Conservation (phyloP, 306 rosid genomes). For the Begonia masoniana region DNA sequence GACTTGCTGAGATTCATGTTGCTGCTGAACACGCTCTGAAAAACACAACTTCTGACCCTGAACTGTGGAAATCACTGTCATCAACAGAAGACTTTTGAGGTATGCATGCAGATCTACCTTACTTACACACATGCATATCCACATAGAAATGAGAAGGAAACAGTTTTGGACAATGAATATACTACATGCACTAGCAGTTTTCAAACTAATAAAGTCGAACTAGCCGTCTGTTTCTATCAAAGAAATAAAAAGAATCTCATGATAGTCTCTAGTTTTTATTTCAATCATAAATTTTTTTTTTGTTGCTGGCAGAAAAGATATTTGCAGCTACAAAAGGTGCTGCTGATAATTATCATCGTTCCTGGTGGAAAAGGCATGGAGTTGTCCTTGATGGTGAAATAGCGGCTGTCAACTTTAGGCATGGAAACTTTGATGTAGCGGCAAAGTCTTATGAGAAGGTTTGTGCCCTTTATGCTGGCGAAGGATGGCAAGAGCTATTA, state of each 20-base stretch:
- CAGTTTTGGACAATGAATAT: not conserved
- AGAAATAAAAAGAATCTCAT: no score
- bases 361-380: slow-evolving; percentile 99
- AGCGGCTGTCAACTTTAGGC: slow-evolving; percentile 75
- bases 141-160: slow-evolving; percentile 1
- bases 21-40: slow-evolving; percentile 89
- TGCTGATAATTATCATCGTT: slow-evolving; percentile 76
- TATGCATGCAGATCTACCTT: slow-evolving; percentile 19
- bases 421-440: slow-evolving; percentile 79
- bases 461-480: slow-evolving; percentile 85
- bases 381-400: slow-evolving; percentile 99
- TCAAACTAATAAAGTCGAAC: not conserved
- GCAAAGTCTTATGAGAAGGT: slow-evolving; percentile 99
- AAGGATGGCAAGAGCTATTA: slow-evolving; percentile 95
- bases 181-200: not conserved
- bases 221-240: no score
- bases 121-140: not conserved
- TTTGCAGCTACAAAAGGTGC: slow-evolving; percentile 94
- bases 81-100: slow-evolving; percentile 87
- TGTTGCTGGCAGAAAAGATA: slow-evolving; percentile 67
- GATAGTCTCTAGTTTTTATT: no score
- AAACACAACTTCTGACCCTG: slow-evolving; percentile 51
- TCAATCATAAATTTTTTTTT: not conserved
- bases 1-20: slow-evolving; percentile 90
- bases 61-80: slow-evolving; percentile 55